Evolutionary conservation across 176 grass and related monocot species (phyloP), one percentile per base, ranked within the genome.

Genomic region (Ampelocalamus luodianensis): DNA sequence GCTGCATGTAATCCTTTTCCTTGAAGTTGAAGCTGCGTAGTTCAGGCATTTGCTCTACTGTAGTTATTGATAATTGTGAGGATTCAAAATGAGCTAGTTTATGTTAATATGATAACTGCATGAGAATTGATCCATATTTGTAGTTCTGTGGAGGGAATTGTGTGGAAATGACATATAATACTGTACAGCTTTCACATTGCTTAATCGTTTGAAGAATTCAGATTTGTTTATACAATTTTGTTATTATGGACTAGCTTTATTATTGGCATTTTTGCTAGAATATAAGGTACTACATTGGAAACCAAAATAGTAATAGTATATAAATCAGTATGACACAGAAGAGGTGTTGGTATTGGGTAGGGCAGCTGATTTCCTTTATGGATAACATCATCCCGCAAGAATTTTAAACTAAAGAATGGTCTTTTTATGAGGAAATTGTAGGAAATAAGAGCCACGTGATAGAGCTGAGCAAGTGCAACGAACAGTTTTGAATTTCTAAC

Each of bases 31-130:
- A 64, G 24, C 20, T 69, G 9, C 24, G 71, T 82, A 23, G 44
- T 43, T 86, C 32, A 51, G 59, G 5, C 59, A 65, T 85, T 46
- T 59, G 24, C 29, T 4, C 24, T n/a, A 14, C 55, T 83, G 24
- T 18, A 74, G 34, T 50, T 68, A 13, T 43, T 27, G 37, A 23
- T 75, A 62, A 18, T 9, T 22, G 9, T 39, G 64, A 82, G 58
- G 23, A 48, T 38, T 43, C 17, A 50, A 73, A 46, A 38, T 1
- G 9, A 46, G 17, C 14, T 82, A 29, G 17, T 71, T 78, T 86
- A 23, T 37, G 18, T 10, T 13, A 13, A 53, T 46, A 26, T 42
- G 58, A 18, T 84, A 20, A 66, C 8, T 11, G 4, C 40, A 11
- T 54, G 45, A 48, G 22, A 76, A 59, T 68, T 24, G 45, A 26